Conservation (phyloP, 2,329 filamentous ascomycete species). For the Alternaria gansuensis region DNA sequence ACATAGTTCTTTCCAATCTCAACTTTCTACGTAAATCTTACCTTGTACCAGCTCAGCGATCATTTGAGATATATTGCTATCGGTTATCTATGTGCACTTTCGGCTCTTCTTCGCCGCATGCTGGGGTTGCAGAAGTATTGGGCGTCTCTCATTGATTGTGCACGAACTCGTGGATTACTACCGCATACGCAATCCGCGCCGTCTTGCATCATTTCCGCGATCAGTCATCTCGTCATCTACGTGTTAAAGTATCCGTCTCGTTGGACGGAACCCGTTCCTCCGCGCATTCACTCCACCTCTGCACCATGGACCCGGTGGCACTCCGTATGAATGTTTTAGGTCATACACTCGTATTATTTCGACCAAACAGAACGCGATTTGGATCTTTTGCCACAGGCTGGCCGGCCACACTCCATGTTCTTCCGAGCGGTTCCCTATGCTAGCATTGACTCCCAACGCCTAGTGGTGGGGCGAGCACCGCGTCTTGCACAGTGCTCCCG, state of each 20-base stretch:
- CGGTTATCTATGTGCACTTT: neutral
- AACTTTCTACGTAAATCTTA: neutral
- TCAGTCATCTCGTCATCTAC: conserved; percentile 2
- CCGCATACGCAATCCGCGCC: neutral
- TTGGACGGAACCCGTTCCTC: conserved; percentile 10
- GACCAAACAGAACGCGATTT: conserved; percentile 9
- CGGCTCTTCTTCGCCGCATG: neutral
- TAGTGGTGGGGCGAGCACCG: conserved; percentile 1
- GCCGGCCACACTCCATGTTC: neutral
- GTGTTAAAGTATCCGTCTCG: neutral
- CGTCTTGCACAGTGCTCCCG: neutral
- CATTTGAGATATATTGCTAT: neutral
- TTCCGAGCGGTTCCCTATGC: conserved; percentile 5
- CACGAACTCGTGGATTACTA: conserved; percentile 1
- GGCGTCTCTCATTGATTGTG: neutral
- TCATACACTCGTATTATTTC: neutral
- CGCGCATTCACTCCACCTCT: neutral
- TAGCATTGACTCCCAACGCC: neutral
- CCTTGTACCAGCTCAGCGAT: neutral
- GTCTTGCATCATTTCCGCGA: neutral
- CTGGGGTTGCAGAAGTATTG: neutral
- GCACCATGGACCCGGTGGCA: neutral
- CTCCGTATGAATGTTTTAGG: conserved; percentile 1
- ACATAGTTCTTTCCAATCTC: neutral
- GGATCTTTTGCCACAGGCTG: neutral